Conservation (phyloP, 1,284 basidiomycete genomes). For the Ustilago nuda region DNA sequence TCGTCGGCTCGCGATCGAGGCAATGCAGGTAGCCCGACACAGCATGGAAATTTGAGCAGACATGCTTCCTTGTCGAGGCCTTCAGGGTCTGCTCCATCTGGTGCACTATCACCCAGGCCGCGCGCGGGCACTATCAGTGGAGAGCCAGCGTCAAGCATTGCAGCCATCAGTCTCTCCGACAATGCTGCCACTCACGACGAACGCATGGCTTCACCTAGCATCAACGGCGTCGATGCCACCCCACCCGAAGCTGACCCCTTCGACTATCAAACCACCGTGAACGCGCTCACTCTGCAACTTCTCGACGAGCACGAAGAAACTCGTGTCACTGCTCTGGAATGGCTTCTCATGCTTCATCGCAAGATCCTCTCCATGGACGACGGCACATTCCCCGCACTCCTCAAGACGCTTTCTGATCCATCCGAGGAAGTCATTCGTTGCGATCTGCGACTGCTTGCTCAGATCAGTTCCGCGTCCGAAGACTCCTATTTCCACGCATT, state of each 20-base stretch:
- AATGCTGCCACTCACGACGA: conserved; percentile 14
- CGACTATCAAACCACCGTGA: conserved; percentile 91
- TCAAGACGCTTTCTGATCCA: conserved; percentile 95
- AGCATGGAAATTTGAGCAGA: conserved; percentile 14
- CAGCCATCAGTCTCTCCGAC: conserved; percentile 25
- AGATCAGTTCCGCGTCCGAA: conserved; percentile 91
- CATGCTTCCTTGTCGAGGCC: conserved; percentile 26
- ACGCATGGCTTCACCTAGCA: conserved; percentile 13
- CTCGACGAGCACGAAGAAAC: conserved; percentile 97
- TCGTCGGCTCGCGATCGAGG: conserved; percentile 29
- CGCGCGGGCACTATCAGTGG: conserved; percentile 25
- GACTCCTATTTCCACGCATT: conserved; percentile 95
- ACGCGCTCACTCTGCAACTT: conserved; percentile 91
- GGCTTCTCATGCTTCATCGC: conserved; percentile 98
- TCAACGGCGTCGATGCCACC: background rate
- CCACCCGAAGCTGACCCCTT: conserved; percentile 76
- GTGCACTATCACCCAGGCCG: conserved; percentile 23
- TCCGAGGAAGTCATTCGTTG: conserved; percentile 98
- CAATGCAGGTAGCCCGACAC: conserved; percentile 31
- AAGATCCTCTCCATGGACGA: conserved; percentile 98
- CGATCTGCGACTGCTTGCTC: conserved; percentile 92
- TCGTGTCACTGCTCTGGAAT: conserved; percentile 92
- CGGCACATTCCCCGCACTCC: conserved; percentile 91
- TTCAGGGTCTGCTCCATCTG: conserved; percentile 6
- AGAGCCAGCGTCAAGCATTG: conserved; percentile 19